phyloP scores from a whole-genome alignment of 441 rosid species.

The Populus hybrid region DNA sequence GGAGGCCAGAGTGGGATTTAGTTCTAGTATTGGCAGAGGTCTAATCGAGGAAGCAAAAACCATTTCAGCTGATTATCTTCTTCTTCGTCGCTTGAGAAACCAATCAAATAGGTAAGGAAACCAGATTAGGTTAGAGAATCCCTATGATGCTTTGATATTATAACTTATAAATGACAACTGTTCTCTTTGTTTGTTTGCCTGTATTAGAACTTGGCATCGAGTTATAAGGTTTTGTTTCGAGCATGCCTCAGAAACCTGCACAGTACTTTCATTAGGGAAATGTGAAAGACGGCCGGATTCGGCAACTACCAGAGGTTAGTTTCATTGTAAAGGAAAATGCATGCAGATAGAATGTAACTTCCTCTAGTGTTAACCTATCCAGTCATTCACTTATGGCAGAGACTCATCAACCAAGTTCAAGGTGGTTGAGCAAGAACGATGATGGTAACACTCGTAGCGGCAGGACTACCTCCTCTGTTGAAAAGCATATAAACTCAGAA shows the following conservation, averaged over 20 bases:
- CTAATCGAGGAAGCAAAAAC: constrained; percentile 71
- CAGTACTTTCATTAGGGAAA: constrained; percentile 57
- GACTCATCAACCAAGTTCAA: constrained; percentile 30
- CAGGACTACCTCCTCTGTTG: constrained; percentile 23
- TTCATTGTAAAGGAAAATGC: not conserved
- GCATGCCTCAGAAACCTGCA: constrained; percentile 60
- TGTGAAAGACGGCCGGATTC: constrained; percentile 28
- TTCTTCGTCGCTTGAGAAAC: constrained; percentile 56
- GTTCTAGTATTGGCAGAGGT: constrained; percentile 57
- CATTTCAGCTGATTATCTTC: constrained; percentile 63
- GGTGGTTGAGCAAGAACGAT: constrained; percentile 23
- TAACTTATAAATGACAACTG: not conserved
- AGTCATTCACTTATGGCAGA: constrained; percentile 21
- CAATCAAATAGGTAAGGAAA: constrained; percentile 42
- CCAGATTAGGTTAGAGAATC: not conserved
- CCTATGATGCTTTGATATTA: not conserved
- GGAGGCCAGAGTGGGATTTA: constrained; percentile 80
- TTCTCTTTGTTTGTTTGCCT: not conserved
- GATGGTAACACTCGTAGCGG: not conserved
- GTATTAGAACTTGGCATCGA: constrained; percentile 43
- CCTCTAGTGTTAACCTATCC: not conserved
- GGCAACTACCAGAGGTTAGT: constrained; percentile 39
- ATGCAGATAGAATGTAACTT: not conserved
- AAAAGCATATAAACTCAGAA: constrained; percentile 17
- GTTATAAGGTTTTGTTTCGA: constrained; percentile 48